Base-by-base conservation (phyloP, 2,329 filamentous ascomycete species). In the Beauveria bassiana region DNA sequence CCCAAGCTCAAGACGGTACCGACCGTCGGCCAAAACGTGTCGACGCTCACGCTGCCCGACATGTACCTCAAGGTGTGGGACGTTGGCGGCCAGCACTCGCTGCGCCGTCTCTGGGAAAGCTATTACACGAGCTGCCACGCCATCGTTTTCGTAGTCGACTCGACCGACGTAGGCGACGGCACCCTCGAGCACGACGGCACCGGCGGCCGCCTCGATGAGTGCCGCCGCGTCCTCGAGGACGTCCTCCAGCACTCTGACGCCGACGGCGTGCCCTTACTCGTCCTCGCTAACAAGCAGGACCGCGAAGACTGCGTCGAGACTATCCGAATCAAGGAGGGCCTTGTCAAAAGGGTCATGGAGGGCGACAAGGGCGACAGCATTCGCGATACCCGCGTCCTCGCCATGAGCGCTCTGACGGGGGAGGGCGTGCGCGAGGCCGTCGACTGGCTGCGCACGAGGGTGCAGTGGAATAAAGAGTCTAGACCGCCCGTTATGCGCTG, bases 61-160 rank as follows among this genome's bases (percentile, higher is more conserved):
- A 93, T 97, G 86, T 97, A 98, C 79, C 82, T 99, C 71, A 96
- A 97, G 80, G 89, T 99, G 69, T 98, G 95, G 95, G 95, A 99
- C 72, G 91, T 99, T 1, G 95, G 95, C 66, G 95, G 95, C 7
- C 95, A 99, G 75, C 86, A 95, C 71, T 89, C 85, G 31, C 83
- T 99, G 71, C 88, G 95, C 64, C 88, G 89, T 65, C 85, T 98
- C 38, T 99, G 95, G 95, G 91, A 96, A 74, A 91, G 87, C 74
- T 99, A 99, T 79, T 99, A 97, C 79, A 82, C 86, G 56, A 90
- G 86, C 73, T 96, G 92, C 70, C 95, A 99, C 74, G 95, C 95
- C 67, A 96, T 99, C 70, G 91, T 99, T 65, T 99, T 98, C 76
- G 92, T 99, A 63, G 91, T 99, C 70, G 95, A 99, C 77, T 93